Base-by-base conservation (phyloP, 176 grass and related monocot genomes). In the Olyra latifolia region DNA sequence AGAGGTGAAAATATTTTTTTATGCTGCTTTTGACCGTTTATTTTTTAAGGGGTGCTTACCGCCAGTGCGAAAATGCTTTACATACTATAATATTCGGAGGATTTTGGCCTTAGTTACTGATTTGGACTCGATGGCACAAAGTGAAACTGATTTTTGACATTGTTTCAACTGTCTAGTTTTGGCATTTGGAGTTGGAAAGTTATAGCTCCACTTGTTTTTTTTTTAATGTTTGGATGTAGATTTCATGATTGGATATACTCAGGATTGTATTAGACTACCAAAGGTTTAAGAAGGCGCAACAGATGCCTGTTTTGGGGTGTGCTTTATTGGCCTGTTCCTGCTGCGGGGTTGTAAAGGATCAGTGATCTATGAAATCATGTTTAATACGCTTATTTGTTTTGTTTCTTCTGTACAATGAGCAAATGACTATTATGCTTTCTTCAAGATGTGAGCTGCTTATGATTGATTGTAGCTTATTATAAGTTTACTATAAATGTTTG, bases 391-490 rank as follows among this genome's bases (percentile, higher is more conserved):
- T 67, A 17, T 2, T 49, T 57, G 17, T n/a, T 79, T 79, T 59
- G 41, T 25, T 70, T 76, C 29, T 77, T 52, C 7, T 39, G 14
- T 25, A 20, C 16, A 35, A n/a, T n/a, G n/a, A n/a, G n/a, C n/a
- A n/a, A 60, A 54, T 42, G 24, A 41, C n/a, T 58, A 25, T 50
- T 52, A 32, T n/a, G n/a, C n/a, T n/a, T n/a, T n/a, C n/a, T 4
- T 73, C 30, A 52, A 62, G 8, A 40, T 62, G 20, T 38, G 17
- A 79, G 57, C 28, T 86, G 49, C 48, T 62, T 62, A 50, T 61
- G 23, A 17, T 9, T 24, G 12, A 24, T 47, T 71, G 45, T 48
- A 29, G 29, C 8, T 61, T 47, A 13, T 35, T 6, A 4, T 15
- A 6, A 44, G 25, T 38, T 63, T 7, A 24, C 10, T 41, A 12